phyloP scores from a whole-genome alignment of 176 grass and related monocot species.

The Avena sativa region DNA sequence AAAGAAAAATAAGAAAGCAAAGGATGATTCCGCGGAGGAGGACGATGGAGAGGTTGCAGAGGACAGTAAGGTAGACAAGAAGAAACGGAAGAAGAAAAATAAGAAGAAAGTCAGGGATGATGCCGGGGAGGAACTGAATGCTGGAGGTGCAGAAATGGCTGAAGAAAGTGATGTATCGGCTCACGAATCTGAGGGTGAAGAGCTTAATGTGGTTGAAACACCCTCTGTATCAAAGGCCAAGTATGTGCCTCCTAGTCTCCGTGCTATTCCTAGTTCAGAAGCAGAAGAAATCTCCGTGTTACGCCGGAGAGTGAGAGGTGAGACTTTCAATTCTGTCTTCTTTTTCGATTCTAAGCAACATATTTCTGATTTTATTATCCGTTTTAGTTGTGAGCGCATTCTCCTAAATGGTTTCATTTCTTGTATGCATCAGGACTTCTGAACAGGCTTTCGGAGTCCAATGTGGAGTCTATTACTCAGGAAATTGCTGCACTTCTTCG shows the following conservation, averaged over 20 bases:
- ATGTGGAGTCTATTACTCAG: slow-evolving; percentile 86
- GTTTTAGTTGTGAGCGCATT: slow-evolving; percentile 17
- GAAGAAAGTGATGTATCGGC: slow-evolving; percentile 34
- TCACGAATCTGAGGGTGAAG: slow-evolving; percentile 41
- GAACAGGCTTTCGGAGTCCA: slow-evolving; percentile 81
- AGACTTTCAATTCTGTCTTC: not conserved
- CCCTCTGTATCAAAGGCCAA: slow-evolving; percentile 47
- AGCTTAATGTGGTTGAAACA: slow-evolving; percentile 38
- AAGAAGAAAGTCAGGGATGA: slow-evolving; percentile 60
- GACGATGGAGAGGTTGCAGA: not conserved
- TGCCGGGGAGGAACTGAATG: slow-evolving; percentile 24
- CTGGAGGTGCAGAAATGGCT: slow-evolving; percentile 36
- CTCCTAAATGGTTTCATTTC: slow-evolving; percentile 31
- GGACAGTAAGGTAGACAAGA: slow-evolving; percentile 40
- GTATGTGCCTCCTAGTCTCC: slow-evolving; percentile 75
- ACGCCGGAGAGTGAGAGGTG: slow-evolving; percentile 76
- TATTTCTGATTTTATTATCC: slow-evolving; percentile 24
- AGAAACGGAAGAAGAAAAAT: slow-evolving; percentile 51
- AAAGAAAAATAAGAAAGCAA: slow-evolving; percentile 56
- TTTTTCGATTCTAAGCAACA: slow-evolving; percentile 6
- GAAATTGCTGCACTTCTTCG: slow-evolving; percentile 76
- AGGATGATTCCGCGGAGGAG: slow-evolving; percentile 41
- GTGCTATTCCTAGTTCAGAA: slow-evolving; percentile 57
- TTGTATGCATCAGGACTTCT: slow-evolving; percentile 69
- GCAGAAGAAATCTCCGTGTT: slow-evolving; percentile 73